Base-by-base conservation (phyloP, 2,329 filamentous ascomycete genomes). In the Aotearoamyces nothofagi region DNA sequence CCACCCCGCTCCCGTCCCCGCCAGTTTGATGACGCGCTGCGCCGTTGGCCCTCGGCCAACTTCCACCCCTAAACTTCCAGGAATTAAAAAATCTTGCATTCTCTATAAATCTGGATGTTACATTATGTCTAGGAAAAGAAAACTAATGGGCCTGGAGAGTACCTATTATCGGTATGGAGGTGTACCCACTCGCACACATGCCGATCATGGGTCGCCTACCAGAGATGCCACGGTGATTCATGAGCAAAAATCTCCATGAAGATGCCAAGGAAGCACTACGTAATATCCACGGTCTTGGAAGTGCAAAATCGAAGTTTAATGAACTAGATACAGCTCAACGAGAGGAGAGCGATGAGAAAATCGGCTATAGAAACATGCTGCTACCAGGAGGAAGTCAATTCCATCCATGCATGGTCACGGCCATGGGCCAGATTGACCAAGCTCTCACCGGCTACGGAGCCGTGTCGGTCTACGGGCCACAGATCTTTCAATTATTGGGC, bases 351-450 rank as follows among this genome's bases (percentile, higher is more conserved):
- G 55, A 54, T 17, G 46, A 60, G 17, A 49, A 47, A 10, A 54
- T 69, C 5, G 51, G 55, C 7, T 74, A 73, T 39, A 49, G 52
- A 31, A 63, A 73, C 35, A 73, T 74, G 69, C 43, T 74, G 4
- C 60, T 55, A 1, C 67, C 65, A 0, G 47, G 54, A 1, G 58
- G 66, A 22, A 49, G 54, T 7, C 67, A 72, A 35, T 73, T 70
- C 39, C 69, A 74, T 38, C 66, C 69, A 0, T 71, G 65, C 2
- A 55, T 71, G 39, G 52, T 75, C 14, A 69, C 66, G 0, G 54
- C 74, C 26, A 73, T 74, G 67, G 66, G 67, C 1, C 68, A 75
- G 44, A 47, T 73, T 39, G 72, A 72, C 39, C 69, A 74, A 44
- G 64, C 63, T 1, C 46, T 69, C 28, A 68, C 63, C 0, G 63